phyloP scores from a whole-genome alignment of 1,139 yeast species.

The Kodamaea sp. region DNA sequence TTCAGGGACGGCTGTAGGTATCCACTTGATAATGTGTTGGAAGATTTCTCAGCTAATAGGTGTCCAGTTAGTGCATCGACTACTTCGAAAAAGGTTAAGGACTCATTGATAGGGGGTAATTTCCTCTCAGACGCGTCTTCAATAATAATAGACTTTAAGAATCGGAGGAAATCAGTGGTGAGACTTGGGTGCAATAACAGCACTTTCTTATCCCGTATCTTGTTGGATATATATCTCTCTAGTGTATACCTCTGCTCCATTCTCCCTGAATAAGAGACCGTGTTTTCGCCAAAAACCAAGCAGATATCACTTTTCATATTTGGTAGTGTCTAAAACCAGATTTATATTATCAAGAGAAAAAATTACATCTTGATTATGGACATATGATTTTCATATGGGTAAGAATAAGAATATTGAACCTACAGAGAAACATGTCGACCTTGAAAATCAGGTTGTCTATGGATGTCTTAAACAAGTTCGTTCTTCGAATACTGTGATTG shows the following conservation, averaged over 20 bases:
- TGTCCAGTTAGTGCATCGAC: constrained; percentile 24
- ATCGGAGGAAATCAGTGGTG: constrained; percentile 1
- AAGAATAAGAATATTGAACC: constrained; percentile 5
- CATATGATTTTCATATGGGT: constrained; percentile 6
- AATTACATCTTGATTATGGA: too few relatives aligned
- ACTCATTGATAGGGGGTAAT: constrained; percentile 2
- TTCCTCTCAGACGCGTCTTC: constrained; percentile 3
- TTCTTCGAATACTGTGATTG: constrained; percentile 20
- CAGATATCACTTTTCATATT: too few relatives aligned
- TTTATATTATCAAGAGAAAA: too few relatives aligned
- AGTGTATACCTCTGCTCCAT: too few relatives aligned
- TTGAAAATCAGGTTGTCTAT: constrained; percentile 49
- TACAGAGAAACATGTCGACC: constrained; percentile 35
- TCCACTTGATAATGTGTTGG: constrained; percentile 28
- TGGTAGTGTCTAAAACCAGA: too few relatives aligned
- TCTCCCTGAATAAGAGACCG: too few relatives aligned
- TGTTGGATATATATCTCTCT: too few relatives aligned
- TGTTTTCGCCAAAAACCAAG: too few relatives aligned
- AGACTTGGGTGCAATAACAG: too few relatives aligned
- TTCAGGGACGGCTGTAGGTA: constrained; percentile 22
- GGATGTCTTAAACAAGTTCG: constrained; percentile 51
- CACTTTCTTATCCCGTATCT: too few relatives aligned
- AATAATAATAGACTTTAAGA: constrained; percentile 3
- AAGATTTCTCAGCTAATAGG: constrained; percentile 19
- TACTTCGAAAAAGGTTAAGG: constrained; percentile 24